phyloP scores from a whole-genome alignment of 176 grass and related monocot genomes.

The Calamus simplicifolius region DNA sequence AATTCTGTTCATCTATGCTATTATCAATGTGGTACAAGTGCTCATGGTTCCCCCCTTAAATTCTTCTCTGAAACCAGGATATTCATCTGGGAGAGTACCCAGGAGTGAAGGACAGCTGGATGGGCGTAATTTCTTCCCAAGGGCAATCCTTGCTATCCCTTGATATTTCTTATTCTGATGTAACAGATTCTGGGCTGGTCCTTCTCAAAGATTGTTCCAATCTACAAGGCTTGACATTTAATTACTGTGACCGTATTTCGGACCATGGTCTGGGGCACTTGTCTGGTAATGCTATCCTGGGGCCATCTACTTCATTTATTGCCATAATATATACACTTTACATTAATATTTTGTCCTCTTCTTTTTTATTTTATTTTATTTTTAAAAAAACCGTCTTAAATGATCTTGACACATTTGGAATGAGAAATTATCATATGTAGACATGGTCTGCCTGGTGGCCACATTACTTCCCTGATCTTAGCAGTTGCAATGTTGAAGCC shows the following conservation, averaged over 20 bases:
- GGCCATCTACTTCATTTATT: not conserved
- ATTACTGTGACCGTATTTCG: slow-evolving; percentile 89
- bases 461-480: too few species aligned
- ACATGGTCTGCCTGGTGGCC: too few species aligned
- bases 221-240: slow-evolving; percentile 67
- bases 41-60: too few species aligned
- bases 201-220: slow-evolving; percentile 62
- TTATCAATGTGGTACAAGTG: too few species aligned
- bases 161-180: slow-evolving; percentile 88
- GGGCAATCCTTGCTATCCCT: slow-evolving; percentile 81
- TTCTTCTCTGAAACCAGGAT: slow-evolving; percentile 41
- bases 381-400: too few species aligned
- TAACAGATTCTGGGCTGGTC: slow-evolving; percentile 67
- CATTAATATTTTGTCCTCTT: slow-evolving; percentile 8
- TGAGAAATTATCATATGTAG: too few species aligned
- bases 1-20: too few species aligned
- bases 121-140: slow-evolving; percentile 76
- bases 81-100: slow-evolving; percentile 82
- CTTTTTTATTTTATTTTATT: slow-evolving; percentile 2
- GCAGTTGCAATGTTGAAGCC: too few species aligned
- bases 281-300: slow-evolving; percentile 36
- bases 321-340: too few species aligned
- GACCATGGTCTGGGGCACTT: slow-evolving; percentile 62
- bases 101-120: slow-evolving; percentile 92
- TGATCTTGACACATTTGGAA: too few species aligned